Base-by-base conservation (phyloP, 768 basidiomycete species). In the Phylloporus rhodoxanthus region DNA sequence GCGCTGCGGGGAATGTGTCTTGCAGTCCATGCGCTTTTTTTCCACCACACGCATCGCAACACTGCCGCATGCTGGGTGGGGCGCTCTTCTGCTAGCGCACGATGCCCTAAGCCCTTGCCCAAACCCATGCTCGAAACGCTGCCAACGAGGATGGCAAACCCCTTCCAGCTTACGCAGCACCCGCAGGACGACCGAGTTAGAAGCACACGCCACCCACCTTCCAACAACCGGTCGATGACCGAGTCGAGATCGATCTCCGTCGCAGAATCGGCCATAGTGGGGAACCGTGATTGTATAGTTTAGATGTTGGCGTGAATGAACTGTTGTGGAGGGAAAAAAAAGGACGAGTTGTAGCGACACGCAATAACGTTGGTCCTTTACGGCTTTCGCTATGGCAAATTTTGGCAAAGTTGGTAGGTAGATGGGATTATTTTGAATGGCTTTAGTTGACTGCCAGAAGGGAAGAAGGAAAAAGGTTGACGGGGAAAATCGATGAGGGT, bases 211-310 rank as follows among this genome's bases (percentile, higher is more conserved):
- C 66, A 67, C 87, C 72, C 76, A 95, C 95, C 95, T 85, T 98
- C 95, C 56, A 97, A 77, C 56, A 98, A 79, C 54, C 93, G 81
- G 84, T 97, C 95, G 66, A 99, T 98, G 77, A 99, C 92, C 70
- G 92, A 94, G 79, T 99, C 95, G 55, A 98, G 82, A 81, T 99
- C 95, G 73, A 99, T 95, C 70, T 97, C 95, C 66, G 86, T 87
- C 53, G 81, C 73, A 59, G 83, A 75, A 63, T 91, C 87, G 65
- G 87, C 82, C 87, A 89, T 89, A 48, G 40, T 62, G 67, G 28
- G 34, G 37, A 21, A 56, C 41, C 51, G 57, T 51, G 52, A 30
- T 44, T 54, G 39, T 34, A 37, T 38, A 30, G 52, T 56, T 56
- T 21, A 51, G 50, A 44, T 21, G 50, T 41, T 43, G 67, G 57